These are phyloP conservation scores for Hansenula anomala DNA, from an alignment of 1,139 yeast genomes.

Conservation along the genomic window DNA sequence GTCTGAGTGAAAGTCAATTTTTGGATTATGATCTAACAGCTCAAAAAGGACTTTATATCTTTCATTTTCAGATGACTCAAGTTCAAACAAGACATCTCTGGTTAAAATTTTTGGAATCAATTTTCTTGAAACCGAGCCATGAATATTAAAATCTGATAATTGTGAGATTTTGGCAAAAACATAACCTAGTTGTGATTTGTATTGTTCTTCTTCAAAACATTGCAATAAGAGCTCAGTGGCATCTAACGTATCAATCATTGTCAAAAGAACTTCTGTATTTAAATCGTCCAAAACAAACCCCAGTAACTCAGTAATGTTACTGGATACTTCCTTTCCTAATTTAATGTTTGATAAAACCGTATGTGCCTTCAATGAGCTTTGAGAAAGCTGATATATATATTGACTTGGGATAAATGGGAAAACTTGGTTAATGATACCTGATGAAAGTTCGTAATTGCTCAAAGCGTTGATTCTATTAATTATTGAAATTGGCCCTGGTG, in stretches of 20 bases:
- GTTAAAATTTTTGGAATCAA: constrained; percentile 5
- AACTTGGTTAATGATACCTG: constrained; percentile 10
- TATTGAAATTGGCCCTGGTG: constrained; percentile 19
- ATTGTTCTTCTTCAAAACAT: constrained; percentile 3
- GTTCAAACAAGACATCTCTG: constrained; percentile 8
- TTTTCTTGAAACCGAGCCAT: background rate
- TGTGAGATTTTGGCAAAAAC: constrained; percentile 11
- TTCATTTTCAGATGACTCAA: constrained; percentile 13
- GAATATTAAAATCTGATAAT: background rate
- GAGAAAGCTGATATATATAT: constrained; percentile 9
- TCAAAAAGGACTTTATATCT: constrained; percentile 20
- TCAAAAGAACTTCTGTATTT: constrained; percentile 7
- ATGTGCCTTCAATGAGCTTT: constrained; percentile 6
- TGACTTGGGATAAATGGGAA: constrained; percentile 13
- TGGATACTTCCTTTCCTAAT: background rate
- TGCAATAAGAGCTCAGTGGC: constrained; percentile 4
- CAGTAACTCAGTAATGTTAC: background rate
- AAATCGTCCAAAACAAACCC: background rate
- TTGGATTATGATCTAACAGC: constrained; percentile 19
- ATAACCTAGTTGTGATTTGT: constrained; percentile 3
- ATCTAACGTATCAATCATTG: constrained; percentile 7
- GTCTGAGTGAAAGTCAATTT: constrained; percentile 12
- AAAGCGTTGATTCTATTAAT: constrained; percentile 13
- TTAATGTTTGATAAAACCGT: constrained; percentile 4
- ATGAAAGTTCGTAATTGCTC: constrained; percentile 1